Base-by-base conservation (phyloP, 768 basidiomycete species). In the Termitomyces sp. region DNA sequence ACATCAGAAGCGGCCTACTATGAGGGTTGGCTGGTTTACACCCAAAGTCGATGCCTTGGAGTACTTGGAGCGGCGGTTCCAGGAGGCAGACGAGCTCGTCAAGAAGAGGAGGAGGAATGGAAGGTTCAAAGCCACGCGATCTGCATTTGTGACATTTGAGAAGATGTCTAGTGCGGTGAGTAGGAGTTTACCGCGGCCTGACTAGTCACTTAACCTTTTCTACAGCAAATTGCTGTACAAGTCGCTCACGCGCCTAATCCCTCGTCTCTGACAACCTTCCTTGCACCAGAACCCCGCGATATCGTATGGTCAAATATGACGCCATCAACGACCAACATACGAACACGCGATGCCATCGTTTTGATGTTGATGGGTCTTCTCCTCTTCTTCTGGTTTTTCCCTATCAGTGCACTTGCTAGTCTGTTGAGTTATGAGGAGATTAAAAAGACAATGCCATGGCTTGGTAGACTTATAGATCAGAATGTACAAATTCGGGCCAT, bases 121-220 rank as follows among this genome's bases (percentile, higher is more conserved):
- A 18, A 88, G 82, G 65, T 95, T 92, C 69, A 86, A 81, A 63
- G 80, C 94, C 2, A 92, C 92, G 1, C 85, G 87, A 46, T 82
- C 85, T 32, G 97, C 94, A 0, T 99, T 98, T 66, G 90, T 98
- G 20, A 98, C 97, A 0, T 98, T 99, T 64, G 93, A 97, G 73
- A 92, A 92, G 67, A 92, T 95, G 85, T 90, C 92, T 1, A 88
- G 87, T 63, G 92, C 94, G 26, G 92, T 94, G 68, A 67, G 89
- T 75, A 32, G 18, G 7, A 14, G 16, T 16, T 43, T 6, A 10
- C 20, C 20, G 20, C 14, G 11, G 3, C 18, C 10, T 33, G 20
- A 51, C 8, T 41, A 4, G 18, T 28, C 9, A 18, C 28, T 3
- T 30, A 13, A 33, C 30, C 45, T 43, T 35, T 58, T n/a, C 14